phyloP scores from a whole-genome alignment of 2,329 filamentous ascomycete genomes.

The Diaporthe vexans region DNA sequence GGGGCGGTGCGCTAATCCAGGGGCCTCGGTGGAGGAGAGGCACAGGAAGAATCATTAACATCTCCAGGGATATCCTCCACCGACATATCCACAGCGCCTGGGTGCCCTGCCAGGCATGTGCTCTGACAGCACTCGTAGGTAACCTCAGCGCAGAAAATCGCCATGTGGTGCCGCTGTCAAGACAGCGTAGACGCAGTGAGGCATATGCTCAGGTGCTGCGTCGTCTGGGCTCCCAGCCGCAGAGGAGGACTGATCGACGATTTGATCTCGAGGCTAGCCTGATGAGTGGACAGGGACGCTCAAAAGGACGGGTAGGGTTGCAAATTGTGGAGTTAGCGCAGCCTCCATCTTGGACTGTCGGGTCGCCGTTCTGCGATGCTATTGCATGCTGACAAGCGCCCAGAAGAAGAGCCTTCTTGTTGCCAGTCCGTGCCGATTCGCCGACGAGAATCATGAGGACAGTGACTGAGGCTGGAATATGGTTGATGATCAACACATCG shows the following conservation, averaged over 20 bases:
- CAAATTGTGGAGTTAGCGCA: slow-evolving; percentile 31
- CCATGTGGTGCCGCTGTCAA: not conserved
- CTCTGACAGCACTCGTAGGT: not conserved
- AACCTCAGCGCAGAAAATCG: not conserved
- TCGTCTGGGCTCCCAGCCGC: slow-evolving; percentile 5
- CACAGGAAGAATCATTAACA: slow-evolving; percentile 41
- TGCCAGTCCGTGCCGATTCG: not conserved
- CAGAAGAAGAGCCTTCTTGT: not conserved
- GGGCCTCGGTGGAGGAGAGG: slow-evolving; percentile 48
- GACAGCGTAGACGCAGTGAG: not conserved
- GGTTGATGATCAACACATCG: slow-evolving; percentile 1
- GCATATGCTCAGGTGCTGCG: not conserved
- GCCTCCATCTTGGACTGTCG: slow-evolving; percentile 10
- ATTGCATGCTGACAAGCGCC: slow-evolving; percentile 26
- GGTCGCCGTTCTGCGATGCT: slow-evolving; percentile 27
- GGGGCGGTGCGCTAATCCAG: slow-evolving; percentile 47
- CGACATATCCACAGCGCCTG: slow-evolving; percentile 32
- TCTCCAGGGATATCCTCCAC: slow-evolving; percentile 35
- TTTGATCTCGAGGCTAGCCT: slow-evolving; percentile 23
- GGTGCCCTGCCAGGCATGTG: not conserved
- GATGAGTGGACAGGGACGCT: slow-evolving; percentile 27
- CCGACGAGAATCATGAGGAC: not conserved
- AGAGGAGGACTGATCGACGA: slow-evolving; percentile 19
- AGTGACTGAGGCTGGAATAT: not conserved
- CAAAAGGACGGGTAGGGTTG: slow-evolving; percentile 30